Conservation (phyloP, 2,329 filamentous ascomycete genomes). For the Trichoderma sp. region DNA sequence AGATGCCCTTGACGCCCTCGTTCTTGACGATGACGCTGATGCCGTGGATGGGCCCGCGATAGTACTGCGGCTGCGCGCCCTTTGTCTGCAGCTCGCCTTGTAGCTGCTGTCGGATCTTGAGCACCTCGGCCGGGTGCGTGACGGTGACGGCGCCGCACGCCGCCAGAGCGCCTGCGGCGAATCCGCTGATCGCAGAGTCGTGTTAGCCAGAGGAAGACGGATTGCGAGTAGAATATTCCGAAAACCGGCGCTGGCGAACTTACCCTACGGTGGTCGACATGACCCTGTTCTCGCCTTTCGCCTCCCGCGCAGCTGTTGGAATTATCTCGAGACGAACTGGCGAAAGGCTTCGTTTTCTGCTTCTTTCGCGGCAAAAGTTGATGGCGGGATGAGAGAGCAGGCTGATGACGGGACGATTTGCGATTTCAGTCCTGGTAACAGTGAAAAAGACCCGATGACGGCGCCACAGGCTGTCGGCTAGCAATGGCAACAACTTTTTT, state of each 20-base stretch:
- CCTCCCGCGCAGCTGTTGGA: constrained; percentile 14
- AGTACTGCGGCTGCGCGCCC: constrained; percentile 80
- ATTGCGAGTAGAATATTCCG: too few relatives aligned
- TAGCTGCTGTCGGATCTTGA: constrained; percentile 98
- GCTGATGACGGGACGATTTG: neutral
- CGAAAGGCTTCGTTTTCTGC: neutral
- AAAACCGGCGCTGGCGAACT: neutral
- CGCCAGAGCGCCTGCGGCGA: constrained; percentile 93
- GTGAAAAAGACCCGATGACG: constrained; percentile 14
- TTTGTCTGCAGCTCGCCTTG: constrained; percentile 94
- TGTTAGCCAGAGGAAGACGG: neutral
- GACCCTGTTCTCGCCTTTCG: neutral
- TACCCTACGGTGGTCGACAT: constrained; percentile 27
- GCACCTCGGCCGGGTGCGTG: constrained; percentile 96
- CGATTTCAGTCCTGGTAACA: neutral
- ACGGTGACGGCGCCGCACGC: constrained; percentile 97
- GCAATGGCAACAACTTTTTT: constrained; percentile 13
- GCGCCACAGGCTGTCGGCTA: constrained; percentile 13
- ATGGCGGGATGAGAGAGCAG: neutral
- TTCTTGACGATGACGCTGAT: constrained; percentile 87
- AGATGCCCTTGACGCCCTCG: constrained; percentile 81
- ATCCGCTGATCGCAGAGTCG: constrained; percentile 60
- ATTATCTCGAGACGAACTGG: constrained; percentile 9
- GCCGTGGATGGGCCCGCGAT: constrained; percentile 88
- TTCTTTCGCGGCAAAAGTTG: too few relatives aligned